Evolutionary conservation across 768 basidiomycete genomes (phyloP).

Genomic region (Lyophyllum atratum): DNA sequence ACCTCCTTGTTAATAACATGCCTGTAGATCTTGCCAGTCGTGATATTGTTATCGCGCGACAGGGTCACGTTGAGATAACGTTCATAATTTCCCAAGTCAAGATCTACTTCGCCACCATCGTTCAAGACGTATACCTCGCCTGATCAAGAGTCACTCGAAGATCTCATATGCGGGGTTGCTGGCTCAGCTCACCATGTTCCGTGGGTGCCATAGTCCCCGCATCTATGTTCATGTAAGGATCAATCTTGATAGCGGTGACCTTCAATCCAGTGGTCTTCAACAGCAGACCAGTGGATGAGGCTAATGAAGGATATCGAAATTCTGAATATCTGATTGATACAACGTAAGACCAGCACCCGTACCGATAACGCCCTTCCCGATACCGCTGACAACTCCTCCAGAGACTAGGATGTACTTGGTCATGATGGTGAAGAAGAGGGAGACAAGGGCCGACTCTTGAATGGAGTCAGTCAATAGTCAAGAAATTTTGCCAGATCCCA

Average conservation of each 20-base stretch:
- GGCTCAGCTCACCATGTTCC: conserved; percentile 78
- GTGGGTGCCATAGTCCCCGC: conserved; percentile 99
- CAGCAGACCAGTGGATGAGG: conserved; percentile 94
- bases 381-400: conserved; percentile 97
- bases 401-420: conserved; percentile 97
- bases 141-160: conserved; percentile 2
- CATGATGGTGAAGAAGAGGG: conserved; percentile 44
- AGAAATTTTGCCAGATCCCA: conserved; percentile 12
- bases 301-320: conserved; percentile 40
- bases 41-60: conserved; percentile 95
- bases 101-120: conserved; percentile 97
- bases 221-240: conserved; percentile 99
- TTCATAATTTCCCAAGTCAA: conserved; percentile 98
- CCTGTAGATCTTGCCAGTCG: conserved; percentile 96
- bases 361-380: conserved; percentile 99
- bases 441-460: not conserved
- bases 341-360: conserved; percentile 32
- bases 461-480: not conserved
- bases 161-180: not conserved
- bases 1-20: conserved; percentile 98
- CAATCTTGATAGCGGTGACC: conserved; percentile 99
- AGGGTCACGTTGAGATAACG: conserved; percentile 95
- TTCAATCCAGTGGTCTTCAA: conserved; percentile 94
- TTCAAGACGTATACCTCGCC: conserved; percentile 98
- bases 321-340: conserved; percentile 15